Evolutionary conservation across 768 basidiomycete species (phyloP).

Genomic region (Sporobolomyces phaffii): DNA sequence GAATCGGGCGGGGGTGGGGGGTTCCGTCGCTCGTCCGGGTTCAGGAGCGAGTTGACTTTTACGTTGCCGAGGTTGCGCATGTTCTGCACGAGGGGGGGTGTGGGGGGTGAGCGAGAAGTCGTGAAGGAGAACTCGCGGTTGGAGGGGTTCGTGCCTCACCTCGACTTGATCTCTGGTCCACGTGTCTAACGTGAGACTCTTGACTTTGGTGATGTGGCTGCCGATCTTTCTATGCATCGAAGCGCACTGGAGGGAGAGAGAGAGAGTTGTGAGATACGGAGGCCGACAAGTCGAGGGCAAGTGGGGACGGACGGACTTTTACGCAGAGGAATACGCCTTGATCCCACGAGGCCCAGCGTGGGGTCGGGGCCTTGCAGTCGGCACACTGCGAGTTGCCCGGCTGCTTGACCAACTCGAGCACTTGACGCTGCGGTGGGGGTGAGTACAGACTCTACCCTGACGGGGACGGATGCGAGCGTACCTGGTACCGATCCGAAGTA

Average conservation of each 20-base stretch:
- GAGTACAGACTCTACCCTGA: neutral
- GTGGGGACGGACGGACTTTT: too few relatives aligned
- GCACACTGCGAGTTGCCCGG: conserved; percentile 89
- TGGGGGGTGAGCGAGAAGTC: too few relatives aligned
- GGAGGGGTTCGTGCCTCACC: too few relatives aligned
- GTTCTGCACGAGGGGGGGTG: conserved; percentile 50
- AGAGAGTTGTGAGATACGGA: too few relatives aligned
- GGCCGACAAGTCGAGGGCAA: too few relatives aligned
- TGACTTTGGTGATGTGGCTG: conserved; percentile 91
- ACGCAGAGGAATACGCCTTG: conserved; percentile 85
- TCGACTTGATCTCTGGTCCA: conserved; percentile 87
- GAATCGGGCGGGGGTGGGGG: conserved; percentile 67
- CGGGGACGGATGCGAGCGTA: neutral
- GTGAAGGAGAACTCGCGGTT: neutral
- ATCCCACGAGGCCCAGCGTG: conserved; percentile 80
- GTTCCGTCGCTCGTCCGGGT: conserved; percentile 72
- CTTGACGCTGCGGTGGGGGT: conserved; percentile 50
- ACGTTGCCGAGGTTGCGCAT: conserved; percentile 78
- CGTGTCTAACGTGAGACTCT: conserved; percentile 78
- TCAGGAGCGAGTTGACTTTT: conserved; percentile 70
- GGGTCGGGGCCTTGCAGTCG: conserved; percentile 74
- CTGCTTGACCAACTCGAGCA: conserved; percentile 62
- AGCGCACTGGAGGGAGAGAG: conserved; percentile 55
- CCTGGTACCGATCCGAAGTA: conserved; percentile 20
- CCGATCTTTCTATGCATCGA: conserved; percentile 91